phyloP scores from a whole-genome alignment of 345 rosid species.

The Pugionium cornutum region DNA sequence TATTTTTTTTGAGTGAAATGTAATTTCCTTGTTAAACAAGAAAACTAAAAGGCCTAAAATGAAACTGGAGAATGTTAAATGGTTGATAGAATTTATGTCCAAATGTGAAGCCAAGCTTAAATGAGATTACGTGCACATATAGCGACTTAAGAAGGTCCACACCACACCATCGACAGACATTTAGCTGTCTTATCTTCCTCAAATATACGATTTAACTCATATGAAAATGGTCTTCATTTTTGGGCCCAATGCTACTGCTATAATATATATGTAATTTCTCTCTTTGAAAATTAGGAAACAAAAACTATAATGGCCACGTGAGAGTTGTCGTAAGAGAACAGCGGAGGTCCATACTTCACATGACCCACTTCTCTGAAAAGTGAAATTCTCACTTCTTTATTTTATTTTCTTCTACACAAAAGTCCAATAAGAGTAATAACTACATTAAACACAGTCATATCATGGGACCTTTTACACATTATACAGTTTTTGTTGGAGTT shows the following conservation, averaged over 20 bases:
- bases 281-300: no score
- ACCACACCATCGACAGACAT: constrained; percentile 32
- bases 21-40: not conserved
- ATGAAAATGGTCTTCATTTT: constrained; percentile 27
- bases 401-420: constrained; percentile 10
- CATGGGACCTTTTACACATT: constrained; percentile 34
- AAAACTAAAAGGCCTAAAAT: not conserved
- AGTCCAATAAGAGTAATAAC: constrained; percentile 20
- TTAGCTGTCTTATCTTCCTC: constrained; percentile 40
- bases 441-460: constrained; percentile 37
- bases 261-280: not conserved
- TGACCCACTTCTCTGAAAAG: constrained; percentile 40
- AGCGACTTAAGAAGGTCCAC: constrained; percentile 28
- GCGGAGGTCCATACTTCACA: constrained; percentile 34
- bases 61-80: not conserved
- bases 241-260: constrained; percentile 34
- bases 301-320: constrained; percentile 28
- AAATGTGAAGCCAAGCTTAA: not conserved
- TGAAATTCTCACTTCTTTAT: constrained; percentile 16
- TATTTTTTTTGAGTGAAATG: no score
- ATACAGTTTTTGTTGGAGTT: constrained; percentile 1
- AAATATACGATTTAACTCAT: constrained; percentile 35
- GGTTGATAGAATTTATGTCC: not conserved
- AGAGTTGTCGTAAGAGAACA: constrained; percentile 37
- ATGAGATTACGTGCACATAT: constrained; percentile 34